Percentiles rank a stretch among this genome's conserved stretches.
Conservation (phyloP, 164 flowering plant species). For the Nymphaea thermarum region DNA sequence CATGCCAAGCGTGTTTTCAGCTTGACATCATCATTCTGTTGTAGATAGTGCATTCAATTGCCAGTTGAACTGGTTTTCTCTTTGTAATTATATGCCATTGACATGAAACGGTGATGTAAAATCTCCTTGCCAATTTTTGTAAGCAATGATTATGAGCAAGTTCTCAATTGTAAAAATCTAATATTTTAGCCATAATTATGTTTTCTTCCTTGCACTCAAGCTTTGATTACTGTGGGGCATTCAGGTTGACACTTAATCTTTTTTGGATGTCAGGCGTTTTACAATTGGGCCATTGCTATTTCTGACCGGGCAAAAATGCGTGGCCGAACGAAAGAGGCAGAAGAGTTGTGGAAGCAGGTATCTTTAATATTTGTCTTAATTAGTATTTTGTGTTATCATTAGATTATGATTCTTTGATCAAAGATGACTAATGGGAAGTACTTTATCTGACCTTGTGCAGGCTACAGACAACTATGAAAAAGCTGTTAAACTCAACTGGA, state of each 20-base stretch:
- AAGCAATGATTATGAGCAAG: too few species aligned
- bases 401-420: too few species aligned
- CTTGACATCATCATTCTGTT: too few species aligned
- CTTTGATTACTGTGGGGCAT: not conserved
- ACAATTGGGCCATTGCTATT: conserved; percentile 99
- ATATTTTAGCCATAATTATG: not conserved
- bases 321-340: conserved; percentile 99
- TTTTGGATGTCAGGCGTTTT: conserved; percentile 54
- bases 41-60: too few species aligned
- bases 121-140: too few species aligned
- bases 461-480: conserved; percentile 81
- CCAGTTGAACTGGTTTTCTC: too few species aligned
- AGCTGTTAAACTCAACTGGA: conserved; percentile 96
- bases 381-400: too few species aligned
- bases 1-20: too few species aligned
- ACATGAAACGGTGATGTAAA: too few species aligned
- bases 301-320: conserved; percentile 98
- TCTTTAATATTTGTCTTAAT: not conserved
- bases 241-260: not conserved
- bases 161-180: too few species aligned
- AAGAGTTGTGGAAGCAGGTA: conserved; percentile 98
- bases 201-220: not conserved
- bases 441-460: conserved; percentile 25
- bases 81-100: too few species aligned
- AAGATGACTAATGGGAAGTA: too few species aligned